Conservation (phyloP, 2,329 filamentous ascomycete species). For the Paecilomyces formosus region DNA sequence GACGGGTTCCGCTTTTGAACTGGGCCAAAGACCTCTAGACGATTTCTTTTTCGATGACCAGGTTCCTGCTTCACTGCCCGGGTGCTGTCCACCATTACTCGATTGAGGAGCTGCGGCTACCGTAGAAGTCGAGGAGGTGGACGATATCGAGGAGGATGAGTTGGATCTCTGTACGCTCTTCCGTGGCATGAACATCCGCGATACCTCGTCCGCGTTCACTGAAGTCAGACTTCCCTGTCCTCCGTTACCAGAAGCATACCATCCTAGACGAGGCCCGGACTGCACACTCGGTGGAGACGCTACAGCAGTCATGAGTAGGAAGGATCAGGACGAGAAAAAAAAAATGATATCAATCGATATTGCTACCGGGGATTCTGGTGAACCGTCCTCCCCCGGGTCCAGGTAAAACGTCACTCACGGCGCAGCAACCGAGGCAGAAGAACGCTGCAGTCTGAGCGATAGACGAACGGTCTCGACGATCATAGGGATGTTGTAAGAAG, state of each 20-base stretch:
- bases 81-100: conserved; percentile 29
- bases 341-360: neutral
- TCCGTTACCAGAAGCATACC: conserved; percentile 50
- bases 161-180: conserved; percentile 81
- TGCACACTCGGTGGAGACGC: conserved; percentile 58
- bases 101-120: conserved; percentile 24
- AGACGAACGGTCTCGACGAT: conserved; percentile 1
- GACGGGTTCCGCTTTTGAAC: conserved; percentile 58
- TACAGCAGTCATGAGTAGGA: conserved; percentile 57
- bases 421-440: neutral
- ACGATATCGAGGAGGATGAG: conserved; percentile 77
- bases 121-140: conserved; percentile 49
- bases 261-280: conserved; percentile 54
- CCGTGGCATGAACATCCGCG: conserved; percentile 82
- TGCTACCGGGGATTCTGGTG: neutral
- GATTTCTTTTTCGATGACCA: conserved; percentile 41
- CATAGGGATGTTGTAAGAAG: conserved; percentile 3
- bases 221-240: conserved; percentile 56
- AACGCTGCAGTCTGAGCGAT: conserved; percentile 1
- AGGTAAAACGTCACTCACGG: neutral
- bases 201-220: conserved; percentile 76
- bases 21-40: conserved; percentile 53
- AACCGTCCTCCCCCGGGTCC: neutral
- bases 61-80: conserved; percentile 29
- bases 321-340: conserved; percentile 6